Evolutionary conservation across 306 rosid genomes (phyloP).

Genomic region (Ziziphus jujuba): DNA sequence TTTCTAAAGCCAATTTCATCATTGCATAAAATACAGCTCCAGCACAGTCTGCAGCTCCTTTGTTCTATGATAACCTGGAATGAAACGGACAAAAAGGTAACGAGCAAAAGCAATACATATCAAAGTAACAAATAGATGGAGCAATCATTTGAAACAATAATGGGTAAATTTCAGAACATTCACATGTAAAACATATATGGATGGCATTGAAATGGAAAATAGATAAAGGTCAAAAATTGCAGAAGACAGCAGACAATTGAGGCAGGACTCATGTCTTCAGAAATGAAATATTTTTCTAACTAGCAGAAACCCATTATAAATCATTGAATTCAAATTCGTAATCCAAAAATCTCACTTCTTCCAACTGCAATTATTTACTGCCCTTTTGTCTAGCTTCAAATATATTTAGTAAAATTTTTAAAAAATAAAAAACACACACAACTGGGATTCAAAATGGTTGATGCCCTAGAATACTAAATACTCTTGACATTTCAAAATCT

Average conservation of each 20-base stretch:
- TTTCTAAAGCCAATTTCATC: constrained; percentile 67
- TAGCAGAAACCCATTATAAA: no score
- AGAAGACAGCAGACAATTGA: no score
- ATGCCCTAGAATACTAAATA: neutral
- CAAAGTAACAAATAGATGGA: neutral
- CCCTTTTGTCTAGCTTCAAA: neutral
- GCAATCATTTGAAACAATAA: no score
- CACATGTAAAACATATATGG: no score
- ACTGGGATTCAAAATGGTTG: neutral
- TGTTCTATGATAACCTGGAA: constrained; percentile 82
- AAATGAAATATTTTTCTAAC: no score
- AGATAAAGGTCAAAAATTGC: no score
- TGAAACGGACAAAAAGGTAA: constrained; percentile 11
- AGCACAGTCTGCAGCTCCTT: constrained; percentile 78
- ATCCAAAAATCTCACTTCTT: neutral
- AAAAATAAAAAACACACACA: neutral
- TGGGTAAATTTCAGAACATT: no score
- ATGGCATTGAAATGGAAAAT: no score
- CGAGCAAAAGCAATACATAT: constrained; percentile 3
- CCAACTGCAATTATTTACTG: neutral
- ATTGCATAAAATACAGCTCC: constrained; percentile 90
- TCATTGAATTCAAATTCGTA: neutral
- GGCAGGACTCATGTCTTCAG: no score
- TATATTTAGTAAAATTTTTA: no score
- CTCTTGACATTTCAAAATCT: neutral